Percentiles rank a stretch among this genome's conserved stretches.
Evolutionary conservation across 352 stramenopile genomes (phyloP).

Genomic region (Pseudoperonospora humuli): DNA sequence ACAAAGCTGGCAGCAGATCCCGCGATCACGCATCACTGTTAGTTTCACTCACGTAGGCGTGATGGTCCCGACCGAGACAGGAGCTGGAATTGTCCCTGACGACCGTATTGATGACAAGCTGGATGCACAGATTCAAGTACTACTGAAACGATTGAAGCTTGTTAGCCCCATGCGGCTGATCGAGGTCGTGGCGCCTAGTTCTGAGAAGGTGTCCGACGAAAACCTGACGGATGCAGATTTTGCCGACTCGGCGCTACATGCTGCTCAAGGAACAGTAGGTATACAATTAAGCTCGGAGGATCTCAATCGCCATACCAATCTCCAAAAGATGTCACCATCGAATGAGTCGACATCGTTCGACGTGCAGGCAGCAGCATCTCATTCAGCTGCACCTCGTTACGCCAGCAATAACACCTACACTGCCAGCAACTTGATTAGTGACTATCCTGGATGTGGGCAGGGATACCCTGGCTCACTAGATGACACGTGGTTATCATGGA

Average conservation of each 20-base stretch:
- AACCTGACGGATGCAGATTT: conserved; percentile 60
- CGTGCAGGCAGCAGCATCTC: not conserved
- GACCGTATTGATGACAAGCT: conserved; percentile 41
- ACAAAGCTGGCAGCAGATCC: conserved; percentile 45
- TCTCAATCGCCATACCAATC: conserved; percentile 7
- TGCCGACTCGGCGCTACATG: conserved; percentile 48
- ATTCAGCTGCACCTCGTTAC: conserved; percentile 5
- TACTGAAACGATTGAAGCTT: conserved; percentile 48
- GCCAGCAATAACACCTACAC: conserved; percentile 3
- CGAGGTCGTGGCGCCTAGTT: conserved; percentile 40
- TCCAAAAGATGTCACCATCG: conserved; percentile 2
- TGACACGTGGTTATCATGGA: conserved; percentile 47
- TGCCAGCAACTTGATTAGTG: conserved; percentile 5
- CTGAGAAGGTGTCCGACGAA: conserved; percentile 45
- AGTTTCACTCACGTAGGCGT: conserved; percentile 40
- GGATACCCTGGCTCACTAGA: conserved; percentile 25
- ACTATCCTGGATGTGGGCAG: conserved; percentile 21
- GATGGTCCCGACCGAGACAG: conserved; percentile 9
- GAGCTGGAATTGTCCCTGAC: conserved; percentile 14
- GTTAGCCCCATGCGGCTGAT: conserved; percentile 35
- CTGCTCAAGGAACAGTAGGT: conserved; percentile 25
- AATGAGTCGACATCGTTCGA: conserved; percentile 8
- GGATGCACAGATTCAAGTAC: conserved; percentile 41
- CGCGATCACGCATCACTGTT: conserved; percentile 37
- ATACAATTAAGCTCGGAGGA: conserved; percentile 28